Conservation (phyloP, 768 basidiomycete genomes). For the Leccinum variicolor region DNA sequence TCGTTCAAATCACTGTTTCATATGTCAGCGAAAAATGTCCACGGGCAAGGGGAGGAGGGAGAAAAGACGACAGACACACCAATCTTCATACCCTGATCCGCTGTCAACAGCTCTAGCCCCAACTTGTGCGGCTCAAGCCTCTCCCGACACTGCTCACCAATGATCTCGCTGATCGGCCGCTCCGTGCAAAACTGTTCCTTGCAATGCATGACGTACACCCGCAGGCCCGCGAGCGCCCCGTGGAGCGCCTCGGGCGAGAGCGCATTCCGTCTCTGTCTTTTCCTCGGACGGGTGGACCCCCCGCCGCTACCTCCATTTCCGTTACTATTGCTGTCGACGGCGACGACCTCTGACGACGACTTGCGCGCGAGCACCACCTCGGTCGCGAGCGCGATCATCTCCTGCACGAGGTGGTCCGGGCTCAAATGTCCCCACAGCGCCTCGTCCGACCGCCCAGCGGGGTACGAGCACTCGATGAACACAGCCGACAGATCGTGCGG, state of each 20-base stretch:
- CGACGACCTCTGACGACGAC: background rate
- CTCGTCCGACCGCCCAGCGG: constrained; percentile 63
- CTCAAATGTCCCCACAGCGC: constrained; percentile 83
- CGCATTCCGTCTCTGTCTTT: constrained; percentile 38
- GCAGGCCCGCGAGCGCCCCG: constrained; percentile 54
- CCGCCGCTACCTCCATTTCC: background rate
- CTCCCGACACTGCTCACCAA: constrained; percentile 67
- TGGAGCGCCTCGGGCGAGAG: constrained; percentile 42
- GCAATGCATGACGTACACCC: constrained; percentile 83
- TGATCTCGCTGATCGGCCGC: constrained; percentile 58
- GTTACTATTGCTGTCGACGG: background rate
- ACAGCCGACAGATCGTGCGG: constrained; percentile 66
- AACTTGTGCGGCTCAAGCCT: constrained; percentile 60
- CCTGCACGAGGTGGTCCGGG: constrained; percentile 74
- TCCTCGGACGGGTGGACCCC: constrained; percentile 22
- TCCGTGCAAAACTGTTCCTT: constrained; percentile 66
- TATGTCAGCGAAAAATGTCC: background rate
- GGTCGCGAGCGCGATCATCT: constrained; percentile 65
- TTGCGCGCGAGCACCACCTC: constrained; percentile 55
- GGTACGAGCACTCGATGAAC: constrained; percentile 95
- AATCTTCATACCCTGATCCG: constrained; percentile 79
- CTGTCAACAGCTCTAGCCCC: constrained; percentile 68
- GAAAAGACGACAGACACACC: constrained; percentile 41
- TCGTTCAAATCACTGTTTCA: constrained; percentile 35
- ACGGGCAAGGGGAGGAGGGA: background rate